A percentile compares a stretch with the other conserved stretches of the same genome.
Evolutionary conservation across 75 land plant genomes (phyloP).

Genomic region (Pinus albicaulis): DNA sequence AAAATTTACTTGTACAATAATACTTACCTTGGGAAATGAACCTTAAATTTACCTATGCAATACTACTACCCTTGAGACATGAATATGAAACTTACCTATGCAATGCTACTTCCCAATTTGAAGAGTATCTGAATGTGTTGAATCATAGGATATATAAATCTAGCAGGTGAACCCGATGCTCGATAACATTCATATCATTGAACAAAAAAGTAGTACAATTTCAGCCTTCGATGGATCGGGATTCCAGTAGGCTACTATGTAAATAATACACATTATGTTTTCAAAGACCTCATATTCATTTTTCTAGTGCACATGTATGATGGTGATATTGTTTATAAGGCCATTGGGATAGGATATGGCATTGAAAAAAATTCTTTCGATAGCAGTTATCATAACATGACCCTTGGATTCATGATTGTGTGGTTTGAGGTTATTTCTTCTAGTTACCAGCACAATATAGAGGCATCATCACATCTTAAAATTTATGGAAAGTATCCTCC

Average conservation of each 20-base stretch:
- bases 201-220: constrained; percentile 25
- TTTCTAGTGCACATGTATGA: constrained; percentile 58
- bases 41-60: too few species aligned
- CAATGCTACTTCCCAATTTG: too few species aligned
- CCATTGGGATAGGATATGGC: constrained; percentile 58
- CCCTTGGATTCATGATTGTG: constrained; percentile 43
- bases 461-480: constrained; percentile 12
- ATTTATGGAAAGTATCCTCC: constrained; percentile 36
- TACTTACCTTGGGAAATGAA: constrained; percentile 13
- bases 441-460: constrained; percentile 29
- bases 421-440: constrained; percentile 64
- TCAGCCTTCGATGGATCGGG: constrained; percentile 43
- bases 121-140: constrained; percentile 23
- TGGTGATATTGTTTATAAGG: constrained; percentile 31
- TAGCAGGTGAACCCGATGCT: constrained; percentile 68
- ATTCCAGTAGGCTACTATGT: constrained; percentile 42
- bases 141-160: constrained; percentile 50
- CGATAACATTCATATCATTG: constrained; percentile 63
- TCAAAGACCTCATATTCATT: constrained; percentile 59
- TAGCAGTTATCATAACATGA: neutral
- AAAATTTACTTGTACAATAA: constrained; percentile 37
- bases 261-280: constrained; percentile 35
- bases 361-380: constrained; percentile 31
- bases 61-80: too few species aligned
- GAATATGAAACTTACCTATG: too few species aligned